Percentiles rank a stretch among this genome's conserved stretches.
These are phyloP conservation scores for Phaeophleospora eucalypticola DNA, from an alignment of 2,329 filamentous ascomycete species.

Conservation along the genomic window DNA sequence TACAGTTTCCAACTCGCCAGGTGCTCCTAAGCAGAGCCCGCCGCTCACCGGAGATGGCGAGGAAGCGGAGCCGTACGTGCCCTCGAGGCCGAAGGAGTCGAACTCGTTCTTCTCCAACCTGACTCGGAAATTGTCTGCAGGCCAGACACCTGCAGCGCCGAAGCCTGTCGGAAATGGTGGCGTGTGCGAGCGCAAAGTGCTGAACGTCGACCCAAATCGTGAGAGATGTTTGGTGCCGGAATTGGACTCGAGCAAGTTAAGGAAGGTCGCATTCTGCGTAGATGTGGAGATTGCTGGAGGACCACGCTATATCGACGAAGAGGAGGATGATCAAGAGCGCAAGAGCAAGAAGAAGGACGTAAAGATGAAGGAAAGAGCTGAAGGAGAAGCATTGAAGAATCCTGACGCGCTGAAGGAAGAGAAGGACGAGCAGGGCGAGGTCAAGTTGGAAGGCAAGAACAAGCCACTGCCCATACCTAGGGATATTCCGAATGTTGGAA, in stretches of 20 bases:
- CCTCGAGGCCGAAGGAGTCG: conserved; percentile 64
- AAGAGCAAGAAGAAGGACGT: conserved; percentile 60
- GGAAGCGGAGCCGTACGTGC: conserved; percentile 59
- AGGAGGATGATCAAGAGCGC: conserved; percentile 45
- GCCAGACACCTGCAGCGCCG: conserved; percentile 40
- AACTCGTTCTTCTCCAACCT: conserved; percentile 77
- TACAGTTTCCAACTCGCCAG: conserved; percentile 50
- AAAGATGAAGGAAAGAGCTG: conserved; percentile 61
- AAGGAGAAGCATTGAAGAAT: conserved; percentile 70
- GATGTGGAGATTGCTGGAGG: conserved; percentile 94
- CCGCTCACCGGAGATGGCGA: conserved; percentile 23
- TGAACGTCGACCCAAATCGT: conserved; percentile 80
- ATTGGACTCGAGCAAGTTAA: conserved; percentile 73
- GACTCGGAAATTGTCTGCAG: conserved; percentile 73
- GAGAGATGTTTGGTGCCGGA: conserved; percentile 76
- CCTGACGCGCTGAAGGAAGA: conserved; percentile 54
- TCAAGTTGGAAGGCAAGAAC: conserved; percentile 33
- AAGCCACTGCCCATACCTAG: conserved; percentile 18
- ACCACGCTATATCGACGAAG: conserved; percentile 63
- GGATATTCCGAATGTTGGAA: conserved; percentile 5
- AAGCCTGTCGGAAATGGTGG: conserved; percentile 59
- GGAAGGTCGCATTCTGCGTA: conserved; percentile 89
- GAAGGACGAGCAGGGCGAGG: conserved; percentile 50
- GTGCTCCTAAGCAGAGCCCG: not conserved
- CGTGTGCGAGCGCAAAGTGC: conserved; percentile 70